These are phyloP conservation scores for Solanum verrucosum DNA, from an alignment of 257 asterid genomes.

Conservation along the genomic window DNA sequence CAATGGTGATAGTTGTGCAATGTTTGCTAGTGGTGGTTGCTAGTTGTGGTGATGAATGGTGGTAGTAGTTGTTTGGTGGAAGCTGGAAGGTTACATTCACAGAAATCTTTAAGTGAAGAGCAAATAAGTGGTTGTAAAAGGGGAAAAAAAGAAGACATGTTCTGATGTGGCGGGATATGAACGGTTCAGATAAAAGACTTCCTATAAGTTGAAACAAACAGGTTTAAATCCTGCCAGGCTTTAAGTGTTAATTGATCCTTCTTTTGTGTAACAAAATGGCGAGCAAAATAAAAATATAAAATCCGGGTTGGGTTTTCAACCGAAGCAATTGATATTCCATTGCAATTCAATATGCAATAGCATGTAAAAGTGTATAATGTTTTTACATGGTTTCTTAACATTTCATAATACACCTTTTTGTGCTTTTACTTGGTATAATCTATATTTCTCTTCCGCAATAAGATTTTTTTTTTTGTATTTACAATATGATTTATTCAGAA, in stretches of 20 bases:
- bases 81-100: not conserved
- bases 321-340: not conserved
- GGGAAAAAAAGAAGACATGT: not conserved
- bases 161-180: not conserved
- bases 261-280: not conserved
- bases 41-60: not conserved
- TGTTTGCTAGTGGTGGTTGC: not conserved
- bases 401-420: not conserved
- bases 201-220: not conserved
- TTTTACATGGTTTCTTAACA: not conserved
- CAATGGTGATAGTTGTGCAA: not conserved
- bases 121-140: not conserved
- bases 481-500: not conserved
- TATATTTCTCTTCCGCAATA: not conserved
- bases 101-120: not conserved
- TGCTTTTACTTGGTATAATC: not conserved
- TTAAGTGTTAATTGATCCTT: not conserved
- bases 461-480: not conserved
- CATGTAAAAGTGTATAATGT: not conserved
- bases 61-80: not conserved
- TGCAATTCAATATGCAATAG: not conserved
- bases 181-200: not conserved
- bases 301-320: not conserved
- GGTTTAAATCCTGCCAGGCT: not conserved
- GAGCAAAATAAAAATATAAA: not conserved